Percentiles rank a stretch among this genome's conserved stretches.
Evolutionary conservation across 2,329 filamentous ascomycete species (phyloP).

Genomic region (Aspergillus uvarum): DNA sequence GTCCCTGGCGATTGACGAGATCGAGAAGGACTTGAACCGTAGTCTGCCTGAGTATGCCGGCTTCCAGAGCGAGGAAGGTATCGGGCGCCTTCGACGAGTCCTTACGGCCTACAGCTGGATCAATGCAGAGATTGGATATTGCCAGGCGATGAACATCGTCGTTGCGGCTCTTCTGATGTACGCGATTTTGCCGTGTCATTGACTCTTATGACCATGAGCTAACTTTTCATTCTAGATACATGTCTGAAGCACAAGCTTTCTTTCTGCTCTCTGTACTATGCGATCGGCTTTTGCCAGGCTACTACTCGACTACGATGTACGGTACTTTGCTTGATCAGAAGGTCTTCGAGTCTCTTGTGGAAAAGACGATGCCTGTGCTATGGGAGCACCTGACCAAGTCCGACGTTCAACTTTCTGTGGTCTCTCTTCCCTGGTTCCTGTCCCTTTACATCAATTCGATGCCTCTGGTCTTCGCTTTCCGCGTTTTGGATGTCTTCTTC

Average conservation of each 20-base stretch:
- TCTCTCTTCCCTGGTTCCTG: constrained; percentile 95
- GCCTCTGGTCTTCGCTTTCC: constrained; percentile 95
- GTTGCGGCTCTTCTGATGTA: constrained; percentile 93
- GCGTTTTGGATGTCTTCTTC: constrained; percentile 96
- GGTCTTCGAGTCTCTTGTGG: constrained; percentile 96
- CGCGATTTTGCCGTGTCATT: constrained; percentile 26
- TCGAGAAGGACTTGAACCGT: constrained; percentile 96
- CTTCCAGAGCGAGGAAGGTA: constrained; percentile 94
- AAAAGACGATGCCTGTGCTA: constrained; percentile 96
- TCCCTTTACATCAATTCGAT: constrained; percentile 99
- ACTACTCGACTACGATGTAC: constrained; percentile 99
- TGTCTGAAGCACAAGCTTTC: constrained; percentile 94
- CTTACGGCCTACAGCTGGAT: constrained; percentile 98
- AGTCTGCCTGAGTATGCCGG: constrained; percentile 96
- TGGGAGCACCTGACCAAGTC: constrained; percentile 98
- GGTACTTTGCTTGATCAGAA: constrained; percentile 94
- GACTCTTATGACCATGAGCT: constrained; percentile 12
- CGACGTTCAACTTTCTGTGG: constrained; percentile 94
- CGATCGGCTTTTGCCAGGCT: constrained; percentile 88
- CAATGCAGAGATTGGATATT: constrained; percentile 93
- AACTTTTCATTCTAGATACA: constrained; percentile 62
- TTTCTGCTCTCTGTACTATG: constrained; percentile 89
- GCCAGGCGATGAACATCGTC: constrained; percentile 99
- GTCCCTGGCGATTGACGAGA: constrained; percentile 95
- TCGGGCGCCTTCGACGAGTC: constrained; percentile 82